phyloP scores from a whole-genome alignment of 768 basidiomycete species.

The Favolaschia claudopus region DNA sequence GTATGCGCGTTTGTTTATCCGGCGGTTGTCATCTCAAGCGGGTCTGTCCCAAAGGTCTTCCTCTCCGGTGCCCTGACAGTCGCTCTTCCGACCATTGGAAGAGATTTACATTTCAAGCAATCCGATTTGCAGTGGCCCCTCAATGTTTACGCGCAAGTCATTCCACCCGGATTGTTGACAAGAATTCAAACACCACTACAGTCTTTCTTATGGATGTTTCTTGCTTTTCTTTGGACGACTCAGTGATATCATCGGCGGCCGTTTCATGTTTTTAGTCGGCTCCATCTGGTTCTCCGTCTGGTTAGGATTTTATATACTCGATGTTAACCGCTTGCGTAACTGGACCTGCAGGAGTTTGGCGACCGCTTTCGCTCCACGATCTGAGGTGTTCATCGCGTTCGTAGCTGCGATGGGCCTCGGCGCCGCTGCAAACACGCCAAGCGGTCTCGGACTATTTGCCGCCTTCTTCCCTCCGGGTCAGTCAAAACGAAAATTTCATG shows the following conservation, averaged over 20 bases:
- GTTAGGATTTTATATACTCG: too few relatives aligned
- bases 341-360: not conserved
- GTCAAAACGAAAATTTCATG: too few relatives aligned
- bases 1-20: too few relatives aligned
- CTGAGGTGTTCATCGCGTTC: slow-evolving; percentile 31
- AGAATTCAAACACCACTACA: not conserved
- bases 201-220: slow-evolving; percentile 29
- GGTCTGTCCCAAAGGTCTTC: slow-evolving; percentile 22
- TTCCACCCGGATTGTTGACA: not conserved
- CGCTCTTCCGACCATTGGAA: slow-evolving; percentile 30
- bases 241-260: slow-evolving; percentile 31
- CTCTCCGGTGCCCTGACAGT: slow-evolving; percentile 29
- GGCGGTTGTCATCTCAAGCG: not conserved
- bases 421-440: slow-evolving; percentile 39
- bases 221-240: slow-evolving; percentile 30
- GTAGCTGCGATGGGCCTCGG: slow-evolving; percentile 35
- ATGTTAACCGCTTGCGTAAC: not conserved
- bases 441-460: slow-evolving; percentile 30
- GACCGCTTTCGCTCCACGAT: slow-evolving; percentile 33
- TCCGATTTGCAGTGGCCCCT: slow-evolving; percentile 31
- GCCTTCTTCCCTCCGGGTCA: slow-evolving; percentile 33
- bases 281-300: slow-evolving; percentile 33
- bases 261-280: slow-evolving; percentile 37
- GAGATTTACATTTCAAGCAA: slow-evolving; percentile 25
- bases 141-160: slow-evolving; percentile 25